Base-by-base conservation (phyloP, 2,329 filamentous ascomycete species). In the Fonsecaea monophora region DNA sequence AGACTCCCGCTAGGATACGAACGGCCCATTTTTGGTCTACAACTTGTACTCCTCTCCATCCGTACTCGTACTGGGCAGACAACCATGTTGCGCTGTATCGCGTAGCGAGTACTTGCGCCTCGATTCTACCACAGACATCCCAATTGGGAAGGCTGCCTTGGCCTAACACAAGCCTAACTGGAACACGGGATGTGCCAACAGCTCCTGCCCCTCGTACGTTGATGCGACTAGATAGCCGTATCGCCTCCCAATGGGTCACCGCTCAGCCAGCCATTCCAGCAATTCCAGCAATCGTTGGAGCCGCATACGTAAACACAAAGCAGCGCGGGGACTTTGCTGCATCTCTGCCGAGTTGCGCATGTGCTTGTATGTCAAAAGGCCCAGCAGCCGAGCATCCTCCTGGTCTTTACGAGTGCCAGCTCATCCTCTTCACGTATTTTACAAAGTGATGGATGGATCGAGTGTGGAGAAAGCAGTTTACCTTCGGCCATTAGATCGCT, bases 371-470 rank as follows among this genome's bases (percentile, higher is more conserved):
- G 18, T 61, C 45, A 34, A 61, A 18, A 40, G 35, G 15, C 35
- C 50, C 35, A 35, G 57, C 57, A 18, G 25, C 40, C 40, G 25
- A 60, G 57, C 40, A 50, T 15, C 40, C 42, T 40, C 59, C 37
- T n/a, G n/a, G 18, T 38, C 30, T 25, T 25, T 25, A 38, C 18
- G 4, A 15, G 15, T 61, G 59, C 59, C 59, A 61, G 34, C 59
- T 61, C 59, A 61, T 53, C 59, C 18, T 53, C 35, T 53, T 61
- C 59, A 53, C 59, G 59, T 61, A 53, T 38, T 38, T 53, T 18
- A 35, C 59, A 38, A 61, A 21, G 18, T 53, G 34, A 61, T 4
- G n/a, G 34, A 53, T 40, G 35, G 48, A 35, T 21, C 13, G n/a
- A 30, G 59, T 25, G 35, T 30, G 37, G 42, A 37, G 37, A 21